Conservation (phyloP, 108 stramenopile species). For the Stephanodiscus minutulus region DNA sequence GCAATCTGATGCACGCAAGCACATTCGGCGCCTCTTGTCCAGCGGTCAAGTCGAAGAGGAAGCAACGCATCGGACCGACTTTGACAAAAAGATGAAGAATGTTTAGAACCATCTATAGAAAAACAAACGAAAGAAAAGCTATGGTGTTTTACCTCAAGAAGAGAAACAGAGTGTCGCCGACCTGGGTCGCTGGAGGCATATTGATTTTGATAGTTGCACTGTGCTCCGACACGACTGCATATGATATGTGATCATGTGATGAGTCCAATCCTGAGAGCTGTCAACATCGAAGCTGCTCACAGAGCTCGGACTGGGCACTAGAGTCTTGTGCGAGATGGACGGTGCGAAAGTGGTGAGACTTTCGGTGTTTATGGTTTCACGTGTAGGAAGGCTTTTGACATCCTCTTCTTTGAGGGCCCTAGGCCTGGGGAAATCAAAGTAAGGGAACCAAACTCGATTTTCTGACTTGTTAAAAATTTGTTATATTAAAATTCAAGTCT, state of each 20-base stretch:
- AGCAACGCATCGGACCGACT: slow-evolving; percentile 43
- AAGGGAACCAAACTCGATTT: not conserved
- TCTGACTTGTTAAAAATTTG: not conserved
- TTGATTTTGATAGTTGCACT: slow-evolving; percentile 30
- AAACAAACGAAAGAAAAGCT: not conserved
- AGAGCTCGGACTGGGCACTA: too few relatives aligned
- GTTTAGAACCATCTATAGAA: not conserved
- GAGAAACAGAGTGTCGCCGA: slow-evolving; percentile 47
- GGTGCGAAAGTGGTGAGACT: too few relatives aligned
- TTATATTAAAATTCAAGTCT: not conserved
- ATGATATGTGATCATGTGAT: slow-evolving; percentile 32
- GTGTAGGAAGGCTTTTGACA: too few relatives aligned
- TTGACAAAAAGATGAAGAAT: not conserved
- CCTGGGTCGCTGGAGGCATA: slow-evolving; percentile 23
- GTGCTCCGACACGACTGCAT: slow-evolving; percentile 27
- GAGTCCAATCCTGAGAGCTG: slow-evolving; percentile 21
- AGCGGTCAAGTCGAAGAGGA: slow-evolving; percentile 26
- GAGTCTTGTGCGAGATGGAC: too few relatives aligned
- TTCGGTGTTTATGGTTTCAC: too few relatives aligned
- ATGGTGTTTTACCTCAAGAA: slow-evolving; percentile 27
- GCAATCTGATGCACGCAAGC: slow-evolving; percentile 39
- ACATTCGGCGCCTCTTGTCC: slow-evolving; percentile 45
- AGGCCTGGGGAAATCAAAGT: not conserved
- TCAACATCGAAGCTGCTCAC: too few relatives aligned
- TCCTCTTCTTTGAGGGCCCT: not conserved